Base-by-base conservation (phyloP, 2,329 filamentous ascomycete genomes). In the Monosporascus sp. region DNA sequence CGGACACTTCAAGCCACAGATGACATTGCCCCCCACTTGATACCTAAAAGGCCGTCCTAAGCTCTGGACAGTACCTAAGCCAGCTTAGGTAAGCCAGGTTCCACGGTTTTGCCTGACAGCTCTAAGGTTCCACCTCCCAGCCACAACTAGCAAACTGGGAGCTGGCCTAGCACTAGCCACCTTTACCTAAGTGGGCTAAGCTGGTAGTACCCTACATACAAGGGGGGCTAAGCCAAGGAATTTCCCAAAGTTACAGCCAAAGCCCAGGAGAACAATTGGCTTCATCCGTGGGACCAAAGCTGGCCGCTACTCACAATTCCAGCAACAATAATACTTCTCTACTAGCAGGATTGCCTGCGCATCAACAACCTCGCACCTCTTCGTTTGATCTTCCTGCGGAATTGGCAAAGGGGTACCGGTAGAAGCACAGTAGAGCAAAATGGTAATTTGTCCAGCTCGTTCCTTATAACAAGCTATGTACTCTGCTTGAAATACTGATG, bases 401-500 rank as follows among this genome's bases (percentile, higher is more conserved):
- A 18, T 43, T 43, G n/a, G 8, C n/a, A 20, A 24, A 43, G 17
- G 22, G 39, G 20, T 20, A 43, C 18, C 27, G 27, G 39, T 43
- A 24, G 39, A 20, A 51, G 24, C 15, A 51, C 18, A 18, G 31
- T 51, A 27, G 25, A 31, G 24, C 45, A 48, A 48, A 48, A 48
- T 48, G 45, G 45, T 48, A 48, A 48, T 35, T 35, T 35, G 11
- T 35, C 14, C 31, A 14, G 11, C 9, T 35, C 31, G 31, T 35
- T 11, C 31, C 9, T 35, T 35, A 25, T 22, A 49, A 6, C 22
- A 35, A 17, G 35, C 24, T 18, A 31, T 20, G 24, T 27, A 4
- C 39, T 50, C 5, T 35, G 11, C 11, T 35, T 53, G 38, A 51
- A 51, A 52, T 50, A 31, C 25, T 44, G 31, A 57, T 39, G 52